Base-by-base conservation (phyloP, 2,329 filamentous ascomycete genomes). In the Pseudogymnoascus sp. region DNA sequence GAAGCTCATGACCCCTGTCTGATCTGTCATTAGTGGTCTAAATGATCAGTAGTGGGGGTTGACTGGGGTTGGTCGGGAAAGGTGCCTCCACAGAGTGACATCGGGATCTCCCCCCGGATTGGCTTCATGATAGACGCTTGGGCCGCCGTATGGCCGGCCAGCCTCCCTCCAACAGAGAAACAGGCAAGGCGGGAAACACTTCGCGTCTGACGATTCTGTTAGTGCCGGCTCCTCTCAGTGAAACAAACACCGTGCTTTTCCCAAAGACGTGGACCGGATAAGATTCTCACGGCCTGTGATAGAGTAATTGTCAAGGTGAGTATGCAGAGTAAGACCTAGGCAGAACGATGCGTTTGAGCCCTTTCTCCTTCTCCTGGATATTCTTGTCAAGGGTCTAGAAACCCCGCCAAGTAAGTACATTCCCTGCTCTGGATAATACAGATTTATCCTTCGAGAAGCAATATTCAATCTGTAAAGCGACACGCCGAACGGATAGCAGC, bases 381-480 rank as follows among this genome's bases (percentile, higher is more conserved):
- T 17, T 11, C 29, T 33, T 54, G n/a, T 13, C 29, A 10, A 13
- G 8, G 47, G 29, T n/a, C 47, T 15, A 15, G 15, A 8, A 21
- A 15, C 29, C 10, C 47, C 9, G 47, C 47, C 29, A 54, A 54
- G 29, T 21, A 4, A 54, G n/a, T 31, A 33, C 26, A 54, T 11
- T 54, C 44, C 15, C 17, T 26, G 7, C 40, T 15, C 10, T 54
- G 47, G n/a, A 54, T n/a, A 15, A n/a, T 31, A 10, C 26, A 33
- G n/a, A 54, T 33, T 54, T 33, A 21, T 33, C 47, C 47, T 54
- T 54, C 47, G 29, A 33, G 47, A 54, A 21, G 47, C 47, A 54
- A 54, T 54, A 54, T 54, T 54, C 10, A 54, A 54, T 54, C 47
- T 54, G 29, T 54, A 54, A 54, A 54, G 47, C 47, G 47, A 54